A percentile compares a stretch with the other conserved stretches of the same genome.
Evolutionary conservation across 208 protist species (phyloP).

Genomic region (Wallacemonas sp.): DNA sequence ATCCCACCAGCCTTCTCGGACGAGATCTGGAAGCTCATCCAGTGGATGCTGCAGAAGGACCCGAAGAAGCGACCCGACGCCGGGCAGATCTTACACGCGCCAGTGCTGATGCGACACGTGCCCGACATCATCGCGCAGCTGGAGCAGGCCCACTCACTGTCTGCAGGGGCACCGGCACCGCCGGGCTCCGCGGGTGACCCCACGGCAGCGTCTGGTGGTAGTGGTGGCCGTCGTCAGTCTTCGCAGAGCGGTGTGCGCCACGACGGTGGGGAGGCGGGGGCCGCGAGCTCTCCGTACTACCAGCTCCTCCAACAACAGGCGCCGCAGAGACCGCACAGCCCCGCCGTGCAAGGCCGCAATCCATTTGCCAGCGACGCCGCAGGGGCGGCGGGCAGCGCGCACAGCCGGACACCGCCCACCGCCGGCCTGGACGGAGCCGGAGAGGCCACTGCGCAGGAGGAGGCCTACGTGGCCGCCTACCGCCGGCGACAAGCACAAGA

Average conservation of each 20-base stretch:
- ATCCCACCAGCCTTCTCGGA: conserved; percentile 71
- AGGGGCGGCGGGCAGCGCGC: conserved; percentile 4
- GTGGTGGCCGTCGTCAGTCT: too few relatives aligned
- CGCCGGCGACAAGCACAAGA: background rate
- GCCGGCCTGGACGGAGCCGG: too few relatives aligned
- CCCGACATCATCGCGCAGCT: conserved; percentile 71
- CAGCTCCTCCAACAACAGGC: conserved; percentile 10
- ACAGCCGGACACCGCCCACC: too few relatives aligned
- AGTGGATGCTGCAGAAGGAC: conserved; percentile 81
- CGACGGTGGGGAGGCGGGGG: too few relatives aligned
- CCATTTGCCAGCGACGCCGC: conserved; percentile 2
- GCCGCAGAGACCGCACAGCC: background rate
- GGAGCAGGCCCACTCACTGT: conserved; percentile 2
- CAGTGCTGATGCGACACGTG: conserved; percentile 64
- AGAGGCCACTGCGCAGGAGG: background rate
- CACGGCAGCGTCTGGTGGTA: too few relatives aligned
- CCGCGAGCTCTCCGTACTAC: conserved; percentile 9
- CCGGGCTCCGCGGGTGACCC: background rate
- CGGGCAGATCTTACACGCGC: conserved; percentile 60
- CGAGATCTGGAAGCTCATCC: conserved; percentile 71
- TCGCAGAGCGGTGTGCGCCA: too few relatives aligned
- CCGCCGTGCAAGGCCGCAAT: background rate
- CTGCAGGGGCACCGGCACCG: background rate
- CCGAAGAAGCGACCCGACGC: conserved; percentile 78
- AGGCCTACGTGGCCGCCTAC: conserved; percentile 7